Percentiles rank a stretch among this genome's conserved stretches.
Conservation (phyloP, 2,329 filamentous ascomycete species). For the Parasarocladium wereldwijsianum region DNA sequence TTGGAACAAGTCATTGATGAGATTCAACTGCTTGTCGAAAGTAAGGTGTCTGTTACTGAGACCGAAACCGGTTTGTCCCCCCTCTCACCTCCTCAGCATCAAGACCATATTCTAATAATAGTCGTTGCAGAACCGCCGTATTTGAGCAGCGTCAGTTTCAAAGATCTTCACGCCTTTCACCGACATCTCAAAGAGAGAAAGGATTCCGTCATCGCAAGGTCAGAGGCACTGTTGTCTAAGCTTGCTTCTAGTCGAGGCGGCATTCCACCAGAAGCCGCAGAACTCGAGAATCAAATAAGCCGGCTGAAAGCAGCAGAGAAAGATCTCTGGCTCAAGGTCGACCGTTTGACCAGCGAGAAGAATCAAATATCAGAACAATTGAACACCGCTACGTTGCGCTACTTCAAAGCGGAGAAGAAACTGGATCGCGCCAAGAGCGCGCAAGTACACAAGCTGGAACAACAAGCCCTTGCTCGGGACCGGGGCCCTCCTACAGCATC, state of each 20-base stretch:
- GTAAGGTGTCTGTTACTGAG: conserved; percentile 19
- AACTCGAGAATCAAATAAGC: conserved; percentile 62
- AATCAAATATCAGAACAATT: conserved; percentile 74
- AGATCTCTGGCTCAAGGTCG: conserved; percentile 59
- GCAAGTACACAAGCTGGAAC: conserved; percentile 83
- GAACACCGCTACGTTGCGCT: conserved; percentile 77
- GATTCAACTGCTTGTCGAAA: conserved; percentile 42
- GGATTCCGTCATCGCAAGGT: conserved; percentile 59
- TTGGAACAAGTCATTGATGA: conserved; percentile 73
- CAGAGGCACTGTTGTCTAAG: conserved; percentile 52
- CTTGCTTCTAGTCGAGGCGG: conserved; percentile 35
- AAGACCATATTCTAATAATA: conserved; percentile 13
- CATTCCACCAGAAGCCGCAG: conserved; percentile 51
- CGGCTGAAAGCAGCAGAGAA: conserved; percentile 71
- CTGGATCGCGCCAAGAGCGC: conserved; percentile 78
- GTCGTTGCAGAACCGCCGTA: conserved; percentile 33
- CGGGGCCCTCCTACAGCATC: conserved; percentile 27
- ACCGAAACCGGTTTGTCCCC: conserved; percentile 11
- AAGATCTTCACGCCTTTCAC: conserved; percentile 59
- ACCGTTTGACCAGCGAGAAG: conserved; percentile 63
- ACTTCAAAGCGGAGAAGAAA: conserved; percentile 91
- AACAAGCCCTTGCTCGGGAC: conserved; percentile 64
- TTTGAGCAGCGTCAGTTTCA: conserved; percentile 44
- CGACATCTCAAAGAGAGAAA: conserved; percentile 65
- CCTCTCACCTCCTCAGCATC: too few relatives aligned